These are phyloP conservation scores for Chaetomiaceae sp. DNA, from an alignment of 2,329 filamentous ascomycete genomes.

Conservation along the genomic window DNA sequence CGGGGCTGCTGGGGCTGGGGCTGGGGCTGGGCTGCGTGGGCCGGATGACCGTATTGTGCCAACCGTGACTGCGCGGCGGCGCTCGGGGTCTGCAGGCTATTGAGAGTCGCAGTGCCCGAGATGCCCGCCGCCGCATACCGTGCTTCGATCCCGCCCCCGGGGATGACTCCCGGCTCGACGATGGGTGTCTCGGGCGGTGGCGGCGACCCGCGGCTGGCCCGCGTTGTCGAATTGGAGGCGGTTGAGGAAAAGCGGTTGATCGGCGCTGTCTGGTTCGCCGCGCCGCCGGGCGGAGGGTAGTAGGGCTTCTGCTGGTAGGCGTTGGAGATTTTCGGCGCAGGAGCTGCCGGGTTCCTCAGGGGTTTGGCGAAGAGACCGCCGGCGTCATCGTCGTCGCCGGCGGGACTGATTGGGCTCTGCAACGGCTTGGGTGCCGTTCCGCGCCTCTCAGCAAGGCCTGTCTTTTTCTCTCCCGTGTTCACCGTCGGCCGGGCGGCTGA, in stretches of 20 bases:
- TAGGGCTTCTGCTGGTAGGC: slow-evolving; percentile 55
- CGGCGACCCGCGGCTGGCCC: slow-evolving; percentile 86
- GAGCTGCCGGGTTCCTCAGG: slow-evolving; percentile 39
- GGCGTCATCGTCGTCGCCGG: slow-evolving; percentile 59
- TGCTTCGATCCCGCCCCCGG: slow-evolving; percentile 80
- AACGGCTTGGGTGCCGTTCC: slow-evolving; percentile 78
- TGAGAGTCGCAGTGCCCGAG: slow-evolving; percentile 77
- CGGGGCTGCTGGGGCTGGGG: slow-evolving; percentile 48
- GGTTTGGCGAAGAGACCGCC: slow-evolving; percentile 76
- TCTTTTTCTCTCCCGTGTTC: slow-evolving; percentile 53
- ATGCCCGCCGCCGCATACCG: slow-evolving; percentile 90
- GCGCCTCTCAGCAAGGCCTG: slow-evolving; percentile 73
- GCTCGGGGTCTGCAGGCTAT: slow-evolving; percentile 64
- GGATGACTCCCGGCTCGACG: slow-evolving; percentile 64
- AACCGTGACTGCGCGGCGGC: slow-evolving; percentile 76
- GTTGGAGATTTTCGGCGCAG: slow-evolving; percentile 37
- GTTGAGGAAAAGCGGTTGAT: slow-evolving; percentile 70
- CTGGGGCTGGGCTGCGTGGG: slow-evolving; percentile 34
- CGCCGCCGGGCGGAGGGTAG: slow-evolving; percentile 53
- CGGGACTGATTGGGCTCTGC: slow-evolving; percentile 72
- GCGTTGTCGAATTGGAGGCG: slow-evolving; percentile 88
- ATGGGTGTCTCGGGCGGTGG: slow-evolving; percentile 92
- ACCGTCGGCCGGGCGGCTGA: slow-evolving; percentile 52
- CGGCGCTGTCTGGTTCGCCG: slow-evolving; percentile 31
- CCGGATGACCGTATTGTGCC: slow-evolving; percentile 64